Conservation (phyloP, 176 grass and related monocot genomes). For the Pontederia crassipes region DNA sequence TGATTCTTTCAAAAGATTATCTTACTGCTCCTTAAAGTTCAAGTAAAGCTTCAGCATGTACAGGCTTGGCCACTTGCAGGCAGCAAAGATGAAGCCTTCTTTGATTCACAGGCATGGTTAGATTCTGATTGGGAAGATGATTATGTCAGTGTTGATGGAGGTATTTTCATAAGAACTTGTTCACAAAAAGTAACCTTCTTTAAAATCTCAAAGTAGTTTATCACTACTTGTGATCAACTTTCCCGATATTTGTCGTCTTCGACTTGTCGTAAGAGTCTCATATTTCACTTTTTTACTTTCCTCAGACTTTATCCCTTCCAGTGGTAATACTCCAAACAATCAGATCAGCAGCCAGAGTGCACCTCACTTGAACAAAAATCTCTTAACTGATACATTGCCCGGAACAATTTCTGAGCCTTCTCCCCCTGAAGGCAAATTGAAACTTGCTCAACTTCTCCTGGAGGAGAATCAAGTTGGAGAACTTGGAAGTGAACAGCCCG, state of each 20-base stretch:
- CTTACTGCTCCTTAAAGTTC: not conserved
- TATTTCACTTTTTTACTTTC: not conserved
- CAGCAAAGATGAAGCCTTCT: constrained; percentile 72
- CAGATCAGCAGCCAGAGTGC: constrained; percentile 2
- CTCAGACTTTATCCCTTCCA: constrained; percentile 46
- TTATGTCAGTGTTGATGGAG: constrained; percentile 76
- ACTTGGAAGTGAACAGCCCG: not conserved
- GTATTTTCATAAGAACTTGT: constrained; percentile 21
- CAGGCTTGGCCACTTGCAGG: constrained; percentile 12
- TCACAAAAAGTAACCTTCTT: not conserved
- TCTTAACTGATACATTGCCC: not conserved
- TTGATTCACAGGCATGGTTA: constrained; percentile 53
- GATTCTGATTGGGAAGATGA: constrained; percentile 79
- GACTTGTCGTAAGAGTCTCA: no score
- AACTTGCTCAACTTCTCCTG: constrained; percentile 42
- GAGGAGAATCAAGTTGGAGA: constrained; percentile 46
- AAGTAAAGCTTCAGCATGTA: not conserved
- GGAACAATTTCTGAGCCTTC: not conserved
- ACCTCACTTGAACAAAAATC: constrained; percentile 2
- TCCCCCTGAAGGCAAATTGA: constrained; percentile 28
- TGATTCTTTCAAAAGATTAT: not conserved
- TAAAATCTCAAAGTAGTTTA: not conserved
- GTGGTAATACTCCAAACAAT: constrained; percentile 38
- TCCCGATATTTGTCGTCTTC: not conserved
- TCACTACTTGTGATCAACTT: not conserved